Base-by-base conservation (phyloP, 2,329 filamentous ascomycete species). In the Graphilbum ipis-grandicollis region DNA sequence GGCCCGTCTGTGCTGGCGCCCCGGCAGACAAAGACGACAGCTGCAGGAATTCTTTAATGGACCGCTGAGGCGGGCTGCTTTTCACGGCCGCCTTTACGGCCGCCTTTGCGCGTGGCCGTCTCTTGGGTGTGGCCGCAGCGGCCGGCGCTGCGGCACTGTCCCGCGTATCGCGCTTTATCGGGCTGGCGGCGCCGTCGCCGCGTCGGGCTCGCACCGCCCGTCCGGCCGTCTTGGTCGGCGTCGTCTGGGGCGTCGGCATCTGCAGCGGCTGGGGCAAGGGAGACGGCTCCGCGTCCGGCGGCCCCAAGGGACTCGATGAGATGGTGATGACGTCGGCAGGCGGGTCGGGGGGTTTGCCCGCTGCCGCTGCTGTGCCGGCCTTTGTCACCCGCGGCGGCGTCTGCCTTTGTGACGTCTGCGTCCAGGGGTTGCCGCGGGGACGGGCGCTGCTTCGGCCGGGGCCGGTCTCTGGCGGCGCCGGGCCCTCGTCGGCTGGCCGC, bases 341-440 rank as follows among this genome's bases (percentile, higher is more conserved):
- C 17, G 31, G 3, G 30, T 5, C 35, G 2, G 19, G 12, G 17
- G 18, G 21, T 28, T 9, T 13, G n/a, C 7, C 17, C 8, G 19
- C 31, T 18, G 33, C 15, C 10, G 30, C 19, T 13, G n/a, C 25
- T 21, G 25, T 15, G 5, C 21, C 10, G 5, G 4, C 6, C 19
- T 40, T 44, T 15, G 37, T 26, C n/a, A 38, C 29, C 22, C 40
- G 28, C 18, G 43, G 35, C 26, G 18, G 26, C 26, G 12, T 13
- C 10, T 13, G 8, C 7, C 30, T 28, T 19, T 33, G 37, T 4
- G 43, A 35, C 2, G 39, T 38, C 6, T 40, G 8, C 6, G 38
- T 8, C 43, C 43, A 43, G 1, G 41, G 41, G 15, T 43, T 41
- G 9, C n/a, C n/a, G n/a, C n/a, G n/a, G n/a, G n/a, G n/a, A n/a